A percentile compares a stretch with the other conserved stretches of the same genome.
These are phyloP conservation scores for Aureobasidium sp. DNA, from an alignment of 2,329 filamentous ascomycete species.

Conservation along the genomic window DNA sequence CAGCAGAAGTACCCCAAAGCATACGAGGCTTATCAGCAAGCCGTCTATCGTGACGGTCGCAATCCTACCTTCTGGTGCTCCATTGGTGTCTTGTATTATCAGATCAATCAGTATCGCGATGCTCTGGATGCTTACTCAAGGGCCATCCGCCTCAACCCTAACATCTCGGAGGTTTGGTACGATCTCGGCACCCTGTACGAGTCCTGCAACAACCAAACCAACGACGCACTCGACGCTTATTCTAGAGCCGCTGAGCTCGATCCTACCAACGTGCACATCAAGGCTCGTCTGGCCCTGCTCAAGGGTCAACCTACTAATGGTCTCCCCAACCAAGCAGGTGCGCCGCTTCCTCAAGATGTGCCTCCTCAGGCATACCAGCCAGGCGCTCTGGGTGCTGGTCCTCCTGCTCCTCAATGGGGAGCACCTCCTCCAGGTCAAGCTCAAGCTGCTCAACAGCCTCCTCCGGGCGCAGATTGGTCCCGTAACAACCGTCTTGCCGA, in stretches of 20 bases:
- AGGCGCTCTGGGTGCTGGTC: constrained; percentile 66
- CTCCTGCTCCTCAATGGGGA: constrained; percentile 84
- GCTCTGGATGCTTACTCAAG: constrained; percentile 95
- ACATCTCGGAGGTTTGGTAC: constrained; percentile 99
- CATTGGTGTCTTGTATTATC: constrained; percentile 97
- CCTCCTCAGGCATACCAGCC: constrained; percentile 91
- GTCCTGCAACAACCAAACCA: constrained; percentile 97
- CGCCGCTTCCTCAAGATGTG: constrained; percentile 90
- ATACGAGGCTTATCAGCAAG: constrained; percentile 97
- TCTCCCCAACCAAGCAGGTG: constrained; percentile 62
- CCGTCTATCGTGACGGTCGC: constrained; percentile 92
- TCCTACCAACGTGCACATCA: constrained; percentile 89
- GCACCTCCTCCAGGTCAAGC: constrained; percentile 58
- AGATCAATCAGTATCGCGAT: constrained; percentile 99
- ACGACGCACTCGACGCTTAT: constrained; percentile 92
- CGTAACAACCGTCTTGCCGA: constrained; percentile 64
- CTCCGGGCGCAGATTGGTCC: constrained; percentile 54
- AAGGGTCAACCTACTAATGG: constrained; percentile 67
- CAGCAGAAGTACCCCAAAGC: constrained; percentile 98
- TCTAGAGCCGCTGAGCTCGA: constrained; percentile 91
- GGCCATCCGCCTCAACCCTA: constrained; percentile 91
- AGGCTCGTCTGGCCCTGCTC: constrained; percentile 82
- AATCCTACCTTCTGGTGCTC: constrained; percentile 99
- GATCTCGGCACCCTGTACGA: constrained; percentile 96
- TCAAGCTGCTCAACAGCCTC: constrained; percentile 48